phyloP scores from a whole-genome alignment of 148 eudicot genomes.

The Diospyros lotus region DNA sequence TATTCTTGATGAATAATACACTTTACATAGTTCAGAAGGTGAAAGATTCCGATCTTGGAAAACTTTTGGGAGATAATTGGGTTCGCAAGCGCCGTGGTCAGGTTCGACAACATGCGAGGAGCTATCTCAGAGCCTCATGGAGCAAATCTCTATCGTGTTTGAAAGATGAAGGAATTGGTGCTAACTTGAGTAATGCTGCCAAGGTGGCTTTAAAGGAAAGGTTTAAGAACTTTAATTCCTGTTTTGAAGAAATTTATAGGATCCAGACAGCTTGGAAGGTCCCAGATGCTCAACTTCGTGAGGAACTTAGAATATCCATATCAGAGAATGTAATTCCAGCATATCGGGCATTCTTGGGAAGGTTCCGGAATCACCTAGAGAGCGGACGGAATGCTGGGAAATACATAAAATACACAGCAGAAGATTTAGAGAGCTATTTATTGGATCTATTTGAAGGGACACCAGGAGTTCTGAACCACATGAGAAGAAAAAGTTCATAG shows the following conservation, averaged over 20 bases:
- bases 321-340: constrained; percentile 88
- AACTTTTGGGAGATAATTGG: constrained; percentile 85
- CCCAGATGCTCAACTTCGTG: constrained; percentile 83
- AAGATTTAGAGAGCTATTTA: constrained; percentile 82
- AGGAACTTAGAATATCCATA: constrained; percentile 85
- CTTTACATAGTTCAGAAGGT: constrained; percentile 86
- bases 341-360: constrained; percentile 77
- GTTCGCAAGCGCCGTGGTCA: constrained; percentile 70
- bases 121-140: constrained; percentile 89
- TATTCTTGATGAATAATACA: constrained; percentile 87
- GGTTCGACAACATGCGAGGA: constrained; percentile 62
- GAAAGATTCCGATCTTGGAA: constrained; percentile 76
- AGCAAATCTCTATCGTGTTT: constrained; percentile 60
- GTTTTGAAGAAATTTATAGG: constrained; percentile 86
- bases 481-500: constrained; percentile 77
- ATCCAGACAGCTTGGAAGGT: constrained; percentile 89
- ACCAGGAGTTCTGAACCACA: constrained; percentile 58
- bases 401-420: constrained; percentile 87
- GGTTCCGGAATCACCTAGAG: constrained; percentile 77
- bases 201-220: constrained; percentile 74
- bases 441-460: constrained; percentile 84
- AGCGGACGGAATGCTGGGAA: constrained; percentile 74
- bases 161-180: constrained; percentile 87
- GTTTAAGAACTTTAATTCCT: constrained; percentile 81
- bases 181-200: constrained; percentile 64